phyloP scores from a whole-genome alignment of 768 basidiomycete species.

The Russula vinacea region DNA sequence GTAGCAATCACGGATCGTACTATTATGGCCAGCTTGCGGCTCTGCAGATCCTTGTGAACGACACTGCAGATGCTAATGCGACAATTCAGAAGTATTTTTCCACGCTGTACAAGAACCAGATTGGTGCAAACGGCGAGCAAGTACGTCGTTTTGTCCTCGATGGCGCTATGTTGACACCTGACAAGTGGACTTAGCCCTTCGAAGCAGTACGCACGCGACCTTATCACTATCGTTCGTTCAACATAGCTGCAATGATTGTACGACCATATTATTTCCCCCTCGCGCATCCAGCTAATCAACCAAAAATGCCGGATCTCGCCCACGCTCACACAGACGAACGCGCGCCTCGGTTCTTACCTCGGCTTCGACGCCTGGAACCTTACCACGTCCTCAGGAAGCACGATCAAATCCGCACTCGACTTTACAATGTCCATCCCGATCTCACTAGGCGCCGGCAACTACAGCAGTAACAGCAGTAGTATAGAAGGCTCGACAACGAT shows the following conservation, averaged over 20 bases:
- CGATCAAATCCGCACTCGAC: conserved; percentile 36
- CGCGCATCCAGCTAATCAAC: not conserved
- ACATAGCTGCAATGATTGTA: conserved; percentile 38
- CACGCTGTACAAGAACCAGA: conserved; percentile 33
- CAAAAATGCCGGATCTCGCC: not conserved
- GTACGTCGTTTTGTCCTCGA: conserved; percentile 2
- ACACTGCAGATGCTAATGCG: conserved; percentile 33
- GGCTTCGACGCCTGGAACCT: conserved; percentile 35
- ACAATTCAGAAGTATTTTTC: conserved; percentile 34
- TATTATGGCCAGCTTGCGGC: conserved; percentile 36
- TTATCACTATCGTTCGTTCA: conserved; percentile 39
- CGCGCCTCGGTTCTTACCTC: conserved; percentile 33
- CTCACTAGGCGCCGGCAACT: not conserved
- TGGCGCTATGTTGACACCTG: not conserved
- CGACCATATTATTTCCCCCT: not conserved
- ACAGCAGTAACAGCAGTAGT: no score
- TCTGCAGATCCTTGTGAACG: conserved; percentile 35
- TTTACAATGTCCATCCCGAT: conserved; percentile 34
- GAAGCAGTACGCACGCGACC: conserved; percentile 36
- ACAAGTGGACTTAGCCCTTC: conserved; percentile 31
- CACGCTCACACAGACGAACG: conserved; percentile 30
- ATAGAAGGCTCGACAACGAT: not conserved
- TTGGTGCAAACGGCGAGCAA: conserved; percentile 35
- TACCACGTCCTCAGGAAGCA: conserved; percentile 30
- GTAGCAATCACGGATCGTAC: conserved; percentile 39